Conservation (phyloP, 23 red algal species). For the Rhodosorus marinus region DNA sequence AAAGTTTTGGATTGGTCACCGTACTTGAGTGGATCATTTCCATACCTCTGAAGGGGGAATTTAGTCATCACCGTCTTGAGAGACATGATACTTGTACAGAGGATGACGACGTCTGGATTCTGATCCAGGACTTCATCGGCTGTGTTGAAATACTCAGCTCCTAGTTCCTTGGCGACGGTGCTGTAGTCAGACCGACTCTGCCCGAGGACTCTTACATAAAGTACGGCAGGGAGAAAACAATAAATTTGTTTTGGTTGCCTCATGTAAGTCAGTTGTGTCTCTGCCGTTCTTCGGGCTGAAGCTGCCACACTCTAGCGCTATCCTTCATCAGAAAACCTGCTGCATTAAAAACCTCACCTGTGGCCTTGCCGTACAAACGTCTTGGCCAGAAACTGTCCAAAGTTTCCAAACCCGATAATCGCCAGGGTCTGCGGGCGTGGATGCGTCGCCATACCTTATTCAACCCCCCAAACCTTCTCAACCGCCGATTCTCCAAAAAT, state of each 20-base stretch:
- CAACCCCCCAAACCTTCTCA: too few species aligned
- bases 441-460: too few species aligned
- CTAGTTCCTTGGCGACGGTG: slow-evolving; percentile 35
- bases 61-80: slow-evolving; percentile 22
- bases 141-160: slow-evolving; percentile 30
- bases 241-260: background rate
- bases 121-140: slow-evolving; percentile 22
- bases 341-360: background rate
- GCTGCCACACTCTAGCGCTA: too few species aligned
- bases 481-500: too few species aligned
- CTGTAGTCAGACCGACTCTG: slow-evolving; percentile 44
- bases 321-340: background rate
- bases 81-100: slow-evolving; percentile 88
- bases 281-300: too few species aligned
- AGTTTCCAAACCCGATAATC: slow-evolving; percentile 99
- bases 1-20: too few species aligned
- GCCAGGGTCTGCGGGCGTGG: too few species aligned
- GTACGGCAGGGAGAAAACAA: background rate
- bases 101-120: slow-evolving; percentile 51
- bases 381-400: slow-evolving; percentile 85
- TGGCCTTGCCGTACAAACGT: slow-evolving; percentile 60
- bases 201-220: slow-evolving; percentile 28
- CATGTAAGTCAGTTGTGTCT: too few species aligned
- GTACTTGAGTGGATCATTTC: too few species aligned
- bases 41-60: slow-evolving; percentile 50